These are phyloP conservation scores for Alternaria consortialis DNA, from an alignment of 2,329 filamentous ascomycete genomes.

Conservation along the genomic window DNA sequence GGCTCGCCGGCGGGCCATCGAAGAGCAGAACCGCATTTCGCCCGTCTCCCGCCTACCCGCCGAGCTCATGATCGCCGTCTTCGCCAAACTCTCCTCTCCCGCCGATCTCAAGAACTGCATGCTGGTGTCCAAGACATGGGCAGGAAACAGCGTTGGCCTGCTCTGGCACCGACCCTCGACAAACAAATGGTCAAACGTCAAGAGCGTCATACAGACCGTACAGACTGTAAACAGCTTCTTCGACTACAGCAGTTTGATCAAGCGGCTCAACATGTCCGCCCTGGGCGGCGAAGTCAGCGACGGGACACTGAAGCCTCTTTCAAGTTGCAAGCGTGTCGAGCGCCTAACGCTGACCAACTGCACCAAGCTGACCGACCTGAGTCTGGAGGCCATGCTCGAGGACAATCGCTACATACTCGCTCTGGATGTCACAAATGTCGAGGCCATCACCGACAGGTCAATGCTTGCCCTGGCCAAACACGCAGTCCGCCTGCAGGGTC, in stretches of 20 bases:
- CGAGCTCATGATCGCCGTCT: constrained; percentile 93
- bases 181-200: constrained; percentile 83
- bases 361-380: constrained; percentile 81
- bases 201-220: constrained; percentile 81
- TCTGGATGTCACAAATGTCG: constrained; percentile 85
- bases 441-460: constrained; percentile 81
- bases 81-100: constrained; percentile 80
- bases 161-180: constrained; percentile 95
- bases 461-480: constrained; percentile 80
- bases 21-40: constrained; percentile 73
- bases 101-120: constrained; percentile 86
- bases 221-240: constrained; percentile 80
- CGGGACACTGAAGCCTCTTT: constrained; percentile 83
- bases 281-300: constrained; percentile 82
- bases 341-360: constrained; percentile 93
- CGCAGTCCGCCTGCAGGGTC: constrained; percentile 84
- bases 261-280: constrained; percentile 86
- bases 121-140: constrained; percentile 94
- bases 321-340: constrained; percentile 88
- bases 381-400: constrained; percentile 79
- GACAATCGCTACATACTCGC: constrained; percentile 85
- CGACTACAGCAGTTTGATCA: constrained; percentile 87
- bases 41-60: constrained; percentile 87
- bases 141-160: constrained; percentile 88
- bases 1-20: constrained; percentile 63